A percentile compares a stretch with the other conserved stretches of the same genome.
These are phyloP conservation scores for Phaeosphaeriaceae sp. DNA, from an alignment of 2,329 filamentous ascomycete species.

Conservation along the genomic window DNA sequence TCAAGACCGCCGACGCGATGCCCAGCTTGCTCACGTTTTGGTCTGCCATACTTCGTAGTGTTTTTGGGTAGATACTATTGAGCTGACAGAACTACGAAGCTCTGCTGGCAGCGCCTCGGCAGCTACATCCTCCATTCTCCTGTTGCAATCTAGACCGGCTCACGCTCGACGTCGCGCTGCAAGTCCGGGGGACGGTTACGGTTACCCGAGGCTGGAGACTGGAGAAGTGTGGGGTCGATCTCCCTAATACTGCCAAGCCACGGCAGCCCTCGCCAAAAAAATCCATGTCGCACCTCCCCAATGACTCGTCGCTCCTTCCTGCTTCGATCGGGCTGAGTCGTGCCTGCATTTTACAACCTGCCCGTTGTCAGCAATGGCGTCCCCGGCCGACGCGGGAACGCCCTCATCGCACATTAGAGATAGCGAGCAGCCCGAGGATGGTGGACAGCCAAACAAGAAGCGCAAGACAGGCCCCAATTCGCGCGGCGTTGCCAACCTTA, in stretches of 20 bases:
- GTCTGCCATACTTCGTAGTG: slow-evolving; percentile 28
- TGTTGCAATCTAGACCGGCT: neutral
- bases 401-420: slow-evolving; percentile 23
- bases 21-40: slow-evolving; percentile 41
- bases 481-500: slow-evolving; percentile 84
- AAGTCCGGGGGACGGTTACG: neutral
- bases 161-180: neutral
- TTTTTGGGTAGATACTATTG: neutral
- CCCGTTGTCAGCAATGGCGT: slow-evolving; percentile 29
- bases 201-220: slow-evolving; percentile 5
- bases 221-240: slow-evolving; percentile 2
- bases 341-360: slow-evolving; percentile 6
- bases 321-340: slow-evolving; percentile 16
- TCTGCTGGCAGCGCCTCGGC: neutral
- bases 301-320: slow-evolving; percentile 20
- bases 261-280: no score
- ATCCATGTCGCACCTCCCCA: slow-evolving; percentile 4
- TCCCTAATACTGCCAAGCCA: neutral
- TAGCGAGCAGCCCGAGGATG: slow-evolving; percentile 20
- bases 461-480: slow-evolving; percentile 54
- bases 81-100: neutral
- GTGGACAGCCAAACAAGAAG: slow-evolving; percentile 34
- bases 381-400: slow-evolving; percentile 29
- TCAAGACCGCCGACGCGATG: slow-evolving; percentile 38
- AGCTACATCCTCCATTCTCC: neutral